A percentile compares a stretch with the other conserved stretches of the same genome.
Conservation (phyloP, 352 stramenopile genomes). For the Globisporangium middletonii region DNA sequence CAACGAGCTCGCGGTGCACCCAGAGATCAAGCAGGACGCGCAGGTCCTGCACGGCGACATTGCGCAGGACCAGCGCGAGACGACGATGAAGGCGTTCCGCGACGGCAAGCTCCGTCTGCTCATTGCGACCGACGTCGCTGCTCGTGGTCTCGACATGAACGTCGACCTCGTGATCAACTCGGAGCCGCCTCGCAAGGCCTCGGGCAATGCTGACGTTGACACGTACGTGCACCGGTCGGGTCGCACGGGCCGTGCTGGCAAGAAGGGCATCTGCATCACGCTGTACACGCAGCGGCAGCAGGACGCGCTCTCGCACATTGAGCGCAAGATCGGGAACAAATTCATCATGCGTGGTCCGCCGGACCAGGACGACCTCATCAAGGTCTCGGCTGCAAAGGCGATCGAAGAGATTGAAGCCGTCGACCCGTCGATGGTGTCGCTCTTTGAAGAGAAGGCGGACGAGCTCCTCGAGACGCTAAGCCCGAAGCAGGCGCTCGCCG, state of each 20-base stretch:
- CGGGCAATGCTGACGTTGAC: slow-evolving; percentile 90
- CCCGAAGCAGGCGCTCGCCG: slow-evolving; percentile 61
- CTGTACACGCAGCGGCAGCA: slow-evolving; percentile 89
- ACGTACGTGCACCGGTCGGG: slow-evolving; percentile 99
- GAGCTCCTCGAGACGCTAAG: slow-evolving; percentile 61
- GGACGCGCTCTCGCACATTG: slow-evolving; percentile 74
- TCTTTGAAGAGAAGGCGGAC: slow-evolving; percentile 68
- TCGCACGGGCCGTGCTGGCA: slow-evolving; percentile 93
- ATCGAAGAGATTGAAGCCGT: slow-evolving; percentile 81
- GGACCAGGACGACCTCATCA: slow-evolving; percentile 84
- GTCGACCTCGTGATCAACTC: slow-evolving; percentile 96
- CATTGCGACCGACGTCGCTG: slow-evolving; percentile 96
- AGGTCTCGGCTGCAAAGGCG: slow-evolving; percentile 76
- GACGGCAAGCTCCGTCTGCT: slow-evolving; percentile 92
- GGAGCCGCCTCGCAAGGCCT: slow-evolving; percentile 82
- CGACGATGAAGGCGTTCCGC: slow-evolving; percentile 96
- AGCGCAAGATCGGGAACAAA: slow-evolving; percentile 85
- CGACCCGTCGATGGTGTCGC: slow-evolving; percentile 59
- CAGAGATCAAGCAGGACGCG: slow-evolving; percentile 80
- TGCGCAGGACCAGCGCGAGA: slow-evolving; percentile 94
- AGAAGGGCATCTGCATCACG: slow-evolving; percentile 96
- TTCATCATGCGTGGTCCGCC: slow-evolving; percentile 86
- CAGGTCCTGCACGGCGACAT: slow-evolving; percentile 97
- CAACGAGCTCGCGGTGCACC: slow-evolving; percentile 90
- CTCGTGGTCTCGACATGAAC: slow-evolving; percentile 96